Base-by-base conservation (phyloP, 768 basidiomycete species). In the Exsudoporus frostii region DNA sequence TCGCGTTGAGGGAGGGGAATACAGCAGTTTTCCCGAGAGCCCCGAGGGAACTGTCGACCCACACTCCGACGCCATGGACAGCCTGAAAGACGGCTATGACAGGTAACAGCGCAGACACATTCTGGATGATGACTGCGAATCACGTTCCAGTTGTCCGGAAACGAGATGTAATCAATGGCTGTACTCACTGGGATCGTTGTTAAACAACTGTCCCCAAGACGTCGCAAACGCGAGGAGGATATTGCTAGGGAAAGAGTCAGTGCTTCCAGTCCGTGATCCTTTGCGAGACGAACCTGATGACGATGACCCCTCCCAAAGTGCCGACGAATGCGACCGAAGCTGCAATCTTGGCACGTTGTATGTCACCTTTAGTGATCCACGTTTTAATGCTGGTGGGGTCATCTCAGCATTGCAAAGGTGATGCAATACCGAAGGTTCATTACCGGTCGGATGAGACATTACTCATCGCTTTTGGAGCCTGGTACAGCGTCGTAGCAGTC, bases 151-250 rank as follows among this genome's bases (percentile, higher is more conserved):
- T 37, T n/a, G n/a, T 22, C 22, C 9, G 3, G 27, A 19, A 30
- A 11, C 8, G 30, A 29, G 15, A 10, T 11, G 11, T 3, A 24
- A 15, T 20, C 0, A 3, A 37, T 17, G 14, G 3, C 6, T 41
- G 38, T 24, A 66, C 71, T 45, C 54, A 73, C 70, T 54, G 1
- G 71, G 70, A 61, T 86, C 84, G 41, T 74, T 73, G 58, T 84
- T 85, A 73, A 87, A 87, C 17, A 88, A 57, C 48, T 74, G 69
- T 10, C 76, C 85, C 81, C 81, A 85, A 7, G 72, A 68, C 36
- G 74, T 58, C 11, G 79, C 66, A 65, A 74, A 81, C 25, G 72
- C 63, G 49, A 79, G 56, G 52, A 80, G 76, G 52, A 77, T 59
- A 1, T 66, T 57, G 47, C 80, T 80, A 55, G 17, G 4, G 24